These are phyloP conservation scores for Nyssa sinensis DNA, from an alignment of 148 eudicot genomes.

Conservation along the genomic window DNA sequence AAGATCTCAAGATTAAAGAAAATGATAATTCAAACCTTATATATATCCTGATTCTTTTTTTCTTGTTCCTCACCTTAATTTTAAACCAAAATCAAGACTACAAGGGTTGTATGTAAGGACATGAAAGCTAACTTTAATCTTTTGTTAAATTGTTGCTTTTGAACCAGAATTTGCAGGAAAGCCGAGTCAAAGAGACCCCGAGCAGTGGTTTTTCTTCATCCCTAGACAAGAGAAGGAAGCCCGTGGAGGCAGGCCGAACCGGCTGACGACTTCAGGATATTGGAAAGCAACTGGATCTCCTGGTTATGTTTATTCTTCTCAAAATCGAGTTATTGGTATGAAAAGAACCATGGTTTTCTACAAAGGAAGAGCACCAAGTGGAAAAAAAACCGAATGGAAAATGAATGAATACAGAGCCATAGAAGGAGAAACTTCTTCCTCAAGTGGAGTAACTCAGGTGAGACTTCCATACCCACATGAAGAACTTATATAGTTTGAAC, in stretches of 20 bases:
- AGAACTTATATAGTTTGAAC: too few species aligned
- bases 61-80: too few species aligned
- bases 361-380: conserved; percentile 54
- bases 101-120: too few species aligned
- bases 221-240: conserved; percentile 51
- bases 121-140: too few species aligned
- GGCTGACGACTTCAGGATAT: conserved; percentile 54
- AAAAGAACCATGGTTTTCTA: conserved; percentile 83
- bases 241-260: conserved; percentile 57
- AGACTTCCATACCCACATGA: too few species aligned
- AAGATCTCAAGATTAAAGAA: too few species aligned
- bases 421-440: conserved; percentile 12
- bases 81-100: too few species aligned
- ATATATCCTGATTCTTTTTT: too few species aligned
- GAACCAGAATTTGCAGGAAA: conserved; percentile 41
- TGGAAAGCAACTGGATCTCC: conserved; percentile 84
- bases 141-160: too few species aligned
- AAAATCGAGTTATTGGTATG: conserved; percentile 40
- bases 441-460: conserved; percentile 1
- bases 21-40: too few species aligned
- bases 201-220: conserved; percentile 71
- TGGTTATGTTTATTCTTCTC: conserved; percentile 39
- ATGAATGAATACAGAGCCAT: conserved; percentile 61
- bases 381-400: conserved; percentile 62
- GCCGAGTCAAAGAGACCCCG: conserved; percentile 33